These are phyloP conservation scores for Chaetomiaceae sp. DNA, from an alignment of 2,329 filamentous ascomycete genomes.

Conservation along the genomic window DNA sequence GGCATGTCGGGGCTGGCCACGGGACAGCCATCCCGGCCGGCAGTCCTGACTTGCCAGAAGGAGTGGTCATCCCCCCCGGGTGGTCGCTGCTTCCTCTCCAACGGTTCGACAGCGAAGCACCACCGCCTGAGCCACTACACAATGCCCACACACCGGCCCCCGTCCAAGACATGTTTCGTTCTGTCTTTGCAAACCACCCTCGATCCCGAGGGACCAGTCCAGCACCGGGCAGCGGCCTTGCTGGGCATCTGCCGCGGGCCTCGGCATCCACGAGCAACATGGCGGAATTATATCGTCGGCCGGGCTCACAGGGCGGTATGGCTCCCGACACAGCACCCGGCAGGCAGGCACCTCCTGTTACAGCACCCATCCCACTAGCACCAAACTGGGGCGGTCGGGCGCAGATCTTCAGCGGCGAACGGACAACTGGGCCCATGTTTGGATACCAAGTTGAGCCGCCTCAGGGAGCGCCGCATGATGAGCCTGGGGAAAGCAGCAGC, in stretches of 20 bases:
- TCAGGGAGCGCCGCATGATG: conserved; percentile 13
- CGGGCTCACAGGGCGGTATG: background rate
- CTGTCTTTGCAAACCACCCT: conserved; percentile 7
- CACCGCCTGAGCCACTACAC: conserved; percentile 15
- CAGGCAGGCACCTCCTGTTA: conserved; percentile 34
- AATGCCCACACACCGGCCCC: background rate
- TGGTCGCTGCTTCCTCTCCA: conserved; percentile 62
- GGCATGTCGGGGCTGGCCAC: conserved; percentile 44
- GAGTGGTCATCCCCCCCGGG: conserved; percentile 58
- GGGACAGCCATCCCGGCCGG: conserved; percentile 53
- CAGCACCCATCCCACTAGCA: conserved; percentile 44
- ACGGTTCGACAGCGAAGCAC: conserved; percentile 39
- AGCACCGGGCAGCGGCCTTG: background rate
- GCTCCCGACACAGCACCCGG: background rate
- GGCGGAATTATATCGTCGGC: background rate
- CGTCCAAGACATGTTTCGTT: conserved; percentile 17
- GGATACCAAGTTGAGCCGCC: conserved; percentile 18
- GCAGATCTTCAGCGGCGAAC: conserved; percentile 40
- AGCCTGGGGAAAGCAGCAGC: conserved; percentile 8
- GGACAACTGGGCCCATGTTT: conserved; percentile 21
- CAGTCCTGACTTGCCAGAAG: conserved; percentile 57
- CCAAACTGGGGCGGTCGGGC: conserved; percentile 49
- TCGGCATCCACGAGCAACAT: background rate
- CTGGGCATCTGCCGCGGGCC: conserved; percentile 4
- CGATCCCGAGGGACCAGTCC: conserved; percentile 11